A percentile compares a stretch with the other conserved stretches of the same genome.
These are phyloP conservation scores for Syncephalis plumigaleata DNA, from an alignment of 371 early-diverging fungal species.

Conservation along the genomic window DNA sequence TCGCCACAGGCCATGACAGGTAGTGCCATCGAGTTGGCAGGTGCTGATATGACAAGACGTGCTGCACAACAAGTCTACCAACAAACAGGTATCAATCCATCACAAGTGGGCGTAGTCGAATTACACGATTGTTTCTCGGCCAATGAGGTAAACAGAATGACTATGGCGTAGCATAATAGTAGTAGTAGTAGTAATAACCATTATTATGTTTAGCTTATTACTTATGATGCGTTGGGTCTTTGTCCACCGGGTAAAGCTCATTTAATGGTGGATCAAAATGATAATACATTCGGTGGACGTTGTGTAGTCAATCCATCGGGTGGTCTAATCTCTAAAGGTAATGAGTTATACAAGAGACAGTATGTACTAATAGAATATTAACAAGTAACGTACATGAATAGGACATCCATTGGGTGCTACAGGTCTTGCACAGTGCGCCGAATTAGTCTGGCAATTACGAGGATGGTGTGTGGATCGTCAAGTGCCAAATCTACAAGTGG, in stretches of 20 bases:
- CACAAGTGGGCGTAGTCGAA: constrained; percentile 52
- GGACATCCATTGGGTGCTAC: constrained; percentile 68
- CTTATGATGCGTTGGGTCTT: constrained; percentile 60
- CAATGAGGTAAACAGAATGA: constrained; percentile 35
- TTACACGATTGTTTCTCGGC: constrained; percentile 72
- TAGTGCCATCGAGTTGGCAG: constrained; percentile 47
- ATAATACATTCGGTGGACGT: constrained; percentile 39
- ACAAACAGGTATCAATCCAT: constrained; percentile 34
- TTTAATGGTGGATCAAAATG: constrained; percentile 27
- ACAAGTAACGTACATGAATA: too few species aligned
- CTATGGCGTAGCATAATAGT: neutral
- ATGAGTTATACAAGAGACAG: too few species aligned
- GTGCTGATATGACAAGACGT: constrained; percentile 49
- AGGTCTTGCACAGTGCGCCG: constrained; percentile 60
- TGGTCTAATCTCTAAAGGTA: constrained; percentile 55
- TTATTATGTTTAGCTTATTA: constrained; percentile 26
- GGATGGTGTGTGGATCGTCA: constrained; percentile 57
- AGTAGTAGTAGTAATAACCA: neutral
- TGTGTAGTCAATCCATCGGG: constrained; percentile 64
- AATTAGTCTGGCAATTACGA: constrained; percentile 41
- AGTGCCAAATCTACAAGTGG: constrained; percentile 40
- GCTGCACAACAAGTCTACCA: constrained; percentile 35
- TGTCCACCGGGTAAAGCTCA: constrained; percentile 42
- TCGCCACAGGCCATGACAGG: constrained; percentile 34
- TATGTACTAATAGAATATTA: too few species aligned